Evolutionary conservation across 2,329 filamentous ascomycete genomes (phyloP), one percentile per base, ranked within the genome.

Genomic region (Nothopassalora personata): DNA sequence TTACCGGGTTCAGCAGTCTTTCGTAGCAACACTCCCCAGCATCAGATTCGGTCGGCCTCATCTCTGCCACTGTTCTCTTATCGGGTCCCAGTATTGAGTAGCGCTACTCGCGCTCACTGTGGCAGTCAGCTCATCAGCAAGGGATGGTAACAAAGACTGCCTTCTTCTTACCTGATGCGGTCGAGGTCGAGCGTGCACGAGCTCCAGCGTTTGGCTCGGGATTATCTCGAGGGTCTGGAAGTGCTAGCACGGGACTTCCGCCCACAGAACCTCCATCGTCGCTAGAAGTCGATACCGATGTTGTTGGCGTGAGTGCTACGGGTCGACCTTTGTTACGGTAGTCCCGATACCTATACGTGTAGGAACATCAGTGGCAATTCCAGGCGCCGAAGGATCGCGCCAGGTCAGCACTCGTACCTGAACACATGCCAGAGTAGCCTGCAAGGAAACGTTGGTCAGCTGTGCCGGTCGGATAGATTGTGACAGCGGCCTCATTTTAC

Each of bases 351-450:
- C 39, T 43, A 15, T 15, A n/a, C 11, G 2, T 7, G 4, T 8
- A 43, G 2, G 8, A 34, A 15, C 5, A 13, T 43, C 39, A 43
- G 39, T 43, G 8, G 4, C 4, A 4, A 15, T 18, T n/a, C 5
- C 18, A 8, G 13, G 1, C 39, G 7, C 18, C n/a, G n/a, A 15
- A 43, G 39, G 7, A 7, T n/a, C 13, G 34, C 34, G 10, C 7
- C 39, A n/a, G 13, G 7, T n/a, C 39, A 15, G n/a, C 18, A 18
- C 23, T 43, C 39, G 39, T 43, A 43, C 15, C 78, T 75, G 59
- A 79, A 79, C 56, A 76, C 75, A 62, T 79, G 78, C 77, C 77
- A 80, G 5, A 80, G 70, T 54, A 76, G 74, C 39, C 39, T 43
- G 39, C 8, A n/a, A 5, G n/a, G 15, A 43, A 15, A 43, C 13